Percentiles rank a stretch among this genome's conserved stretches.
Evolutionary conservation across 208 protist species (phyloP).

Genomic region (Acanthamoeba lenticulata): DNA sequence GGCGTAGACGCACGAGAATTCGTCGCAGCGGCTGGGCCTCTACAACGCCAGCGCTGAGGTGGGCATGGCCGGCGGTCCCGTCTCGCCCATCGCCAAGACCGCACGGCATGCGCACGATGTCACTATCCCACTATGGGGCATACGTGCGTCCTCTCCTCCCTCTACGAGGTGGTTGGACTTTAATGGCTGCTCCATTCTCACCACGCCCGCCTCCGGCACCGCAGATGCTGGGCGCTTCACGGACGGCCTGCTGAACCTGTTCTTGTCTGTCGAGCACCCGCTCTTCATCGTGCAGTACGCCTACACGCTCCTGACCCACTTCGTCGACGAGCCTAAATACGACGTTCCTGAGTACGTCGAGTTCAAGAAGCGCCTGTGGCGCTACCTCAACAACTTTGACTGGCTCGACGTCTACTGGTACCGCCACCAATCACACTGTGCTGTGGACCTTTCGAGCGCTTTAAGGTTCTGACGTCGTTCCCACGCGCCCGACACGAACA

Average conservation of each 20-base stretch:
- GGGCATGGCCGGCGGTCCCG: neutral
- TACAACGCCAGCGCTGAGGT: neutral
- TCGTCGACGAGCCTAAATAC: neutral
- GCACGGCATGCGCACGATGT: neutral
- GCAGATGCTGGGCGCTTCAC: conserved; percentile 14
- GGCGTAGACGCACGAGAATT: neutral
- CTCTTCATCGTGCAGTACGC: conserved; percentile 39
- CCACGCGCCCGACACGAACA: neutral
- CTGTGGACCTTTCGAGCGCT: neutral
- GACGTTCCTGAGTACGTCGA: conserved; percentile 17
- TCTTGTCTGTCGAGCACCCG: conserved; percentile 34
- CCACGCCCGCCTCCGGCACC: neutral
- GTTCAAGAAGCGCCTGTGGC: conserved; percentile 27
- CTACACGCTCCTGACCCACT: neutral
- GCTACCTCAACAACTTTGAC: conserved; percentile 21
- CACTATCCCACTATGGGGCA: conserved; percentile 8
- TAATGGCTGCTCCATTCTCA: neutral
- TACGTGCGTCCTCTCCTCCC: neutral
- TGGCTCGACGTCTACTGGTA: conserved; percentile 55
- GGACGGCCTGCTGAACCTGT: neutral
- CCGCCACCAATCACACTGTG: neutral
- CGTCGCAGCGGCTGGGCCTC: neutral
- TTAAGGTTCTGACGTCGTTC: neutral
- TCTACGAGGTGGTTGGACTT: neutral
- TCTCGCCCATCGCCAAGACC: neutral